Conservation (phyloP, 768 basidiomycete species). For the Mrakia gelida region DNA sequence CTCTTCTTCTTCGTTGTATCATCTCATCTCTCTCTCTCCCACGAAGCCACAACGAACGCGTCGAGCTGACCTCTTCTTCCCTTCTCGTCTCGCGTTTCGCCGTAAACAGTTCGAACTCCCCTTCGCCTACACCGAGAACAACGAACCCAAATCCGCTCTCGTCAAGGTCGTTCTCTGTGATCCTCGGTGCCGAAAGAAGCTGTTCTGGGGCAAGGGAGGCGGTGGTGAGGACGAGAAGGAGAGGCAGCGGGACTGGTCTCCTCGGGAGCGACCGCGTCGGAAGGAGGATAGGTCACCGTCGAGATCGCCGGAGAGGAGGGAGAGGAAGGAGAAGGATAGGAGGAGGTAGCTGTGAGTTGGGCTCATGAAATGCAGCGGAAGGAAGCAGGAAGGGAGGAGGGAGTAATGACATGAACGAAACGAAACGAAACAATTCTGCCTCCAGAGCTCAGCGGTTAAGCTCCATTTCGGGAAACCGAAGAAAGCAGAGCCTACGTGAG, state of each 20-base stretch:
- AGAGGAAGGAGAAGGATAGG: not conserved
- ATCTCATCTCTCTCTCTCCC: not conserved
- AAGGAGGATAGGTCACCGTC: not conserved
- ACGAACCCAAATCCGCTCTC: slow-evolving; percentile 66
- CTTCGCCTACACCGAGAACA: slow-evolving; percentile 79
- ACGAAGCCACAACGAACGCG: too few relatives aligned
- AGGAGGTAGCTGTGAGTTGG: not conserved
- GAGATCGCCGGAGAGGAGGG: not conserved
- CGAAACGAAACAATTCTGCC: not conserved
- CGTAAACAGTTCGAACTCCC: slow-evolving; percentile 64
- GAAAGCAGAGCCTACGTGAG: too few relatives aligned
- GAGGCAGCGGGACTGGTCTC: not conserved
- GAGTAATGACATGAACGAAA: not conserved
- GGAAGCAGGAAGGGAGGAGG: not conserved
- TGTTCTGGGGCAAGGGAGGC: slow-evolving; percentile 45
- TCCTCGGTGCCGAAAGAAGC: slow-evolving; percentile 65
- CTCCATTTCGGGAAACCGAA: too few relatives aligned
- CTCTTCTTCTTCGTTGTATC: too few relatives aligned
- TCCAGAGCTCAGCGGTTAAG: too few relatives aligned
- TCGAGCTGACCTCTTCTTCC: not conserved
- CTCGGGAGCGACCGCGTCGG: not conserved
- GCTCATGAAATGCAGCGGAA: too few relatives aligned
- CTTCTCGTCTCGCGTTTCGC: too few relatives aligned
- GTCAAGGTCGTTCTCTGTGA: slow-evolving; percentile 87
- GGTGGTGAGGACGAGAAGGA: too few relatives aligned